These are phyloP conservation scores for Penicillium concentricum DNA, from an alignment of 2,329 filamentous ascomycete species.

Conservation along the genomic window DNA sequence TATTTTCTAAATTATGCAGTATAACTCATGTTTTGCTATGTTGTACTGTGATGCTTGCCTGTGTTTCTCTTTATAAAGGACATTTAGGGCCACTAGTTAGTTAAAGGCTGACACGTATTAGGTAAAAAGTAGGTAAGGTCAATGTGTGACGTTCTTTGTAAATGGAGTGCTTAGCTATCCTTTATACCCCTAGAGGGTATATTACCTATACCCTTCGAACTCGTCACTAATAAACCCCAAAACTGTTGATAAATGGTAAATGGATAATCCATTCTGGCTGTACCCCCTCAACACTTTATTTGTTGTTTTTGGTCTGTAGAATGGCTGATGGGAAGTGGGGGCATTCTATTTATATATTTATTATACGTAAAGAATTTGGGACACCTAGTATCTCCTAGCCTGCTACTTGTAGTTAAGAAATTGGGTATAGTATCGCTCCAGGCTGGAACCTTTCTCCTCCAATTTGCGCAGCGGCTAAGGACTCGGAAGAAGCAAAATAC, in stretches of 20 bases:
- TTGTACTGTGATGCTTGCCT: neutral
- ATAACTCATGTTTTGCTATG: neutral
- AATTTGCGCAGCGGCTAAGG: no score
- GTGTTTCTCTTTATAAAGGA: neutral
- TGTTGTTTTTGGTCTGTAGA: neutral
- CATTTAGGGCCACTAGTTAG: neutral
- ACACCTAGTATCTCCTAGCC: neutral
- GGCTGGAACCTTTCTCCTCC: no score
- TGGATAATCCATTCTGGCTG: no score
- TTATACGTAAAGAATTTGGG: neutral
- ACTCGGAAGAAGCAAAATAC: no score
- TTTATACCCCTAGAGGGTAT: no score
- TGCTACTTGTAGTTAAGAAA: neutral
- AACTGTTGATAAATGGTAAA: neutral
- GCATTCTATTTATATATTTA: neutral
- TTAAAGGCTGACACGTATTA: neutral
- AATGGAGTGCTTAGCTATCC: no score
- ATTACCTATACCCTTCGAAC: no score
- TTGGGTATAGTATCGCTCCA: no score
- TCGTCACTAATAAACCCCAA: neutral
- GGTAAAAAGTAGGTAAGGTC: no score
- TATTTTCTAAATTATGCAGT: neutral
- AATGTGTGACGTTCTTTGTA: no score
- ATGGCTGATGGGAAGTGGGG: neutral
- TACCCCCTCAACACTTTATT: neutral